Percentiles rank a stretch among this genome's conserved stretches.
Evolutionary conservation across 176 grass and related monocot genomes (phyloP).

Genomic region (Hordeum marinum): DNA sequence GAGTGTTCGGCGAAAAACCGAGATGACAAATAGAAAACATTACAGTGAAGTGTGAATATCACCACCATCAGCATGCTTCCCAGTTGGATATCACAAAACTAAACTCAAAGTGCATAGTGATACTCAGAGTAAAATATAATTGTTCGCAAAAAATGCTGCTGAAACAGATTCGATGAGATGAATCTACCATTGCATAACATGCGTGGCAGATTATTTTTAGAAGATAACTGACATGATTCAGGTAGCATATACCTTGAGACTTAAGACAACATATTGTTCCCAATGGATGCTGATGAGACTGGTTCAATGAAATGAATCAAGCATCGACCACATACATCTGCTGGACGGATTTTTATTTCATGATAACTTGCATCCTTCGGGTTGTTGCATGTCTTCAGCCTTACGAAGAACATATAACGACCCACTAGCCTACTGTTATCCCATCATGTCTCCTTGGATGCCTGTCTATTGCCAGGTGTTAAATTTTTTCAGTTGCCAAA

Average conservation of each 20-base stretch:
- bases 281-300: slow-evolving; percentile 21
- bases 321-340: slow-evolving; percentile 1
- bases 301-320: slow-evolving; percentile 24
- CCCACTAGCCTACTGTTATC: slow-evolving; percentile 21
- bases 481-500: slow-evolving; percentile 46
- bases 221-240: background rate
- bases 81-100: background rate
- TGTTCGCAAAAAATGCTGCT: slow-evolving; percentile 11
- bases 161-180: slow-evolving; percentile 14
- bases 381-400: slow-evolving; percentile 20
- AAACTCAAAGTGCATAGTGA: slow-evolving; percentile 1
- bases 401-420: slow-evolving; percentile 23
- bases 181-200: background rate
- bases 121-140: slow-evolving; percentile 7
- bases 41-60: background rate
- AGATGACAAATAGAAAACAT: background rate
- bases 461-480: slow-evolving; percentile 49
- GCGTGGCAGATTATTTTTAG: background rate
- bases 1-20: background rate
- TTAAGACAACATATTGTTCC: background rate
- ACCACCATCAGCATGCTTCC: slow-evolving; percentile 10
- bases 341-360: slow-evolving; percentile 5
- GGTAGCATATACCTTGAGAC: background rate
- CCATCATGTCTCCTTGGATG: slow-evolving; percentile 56
- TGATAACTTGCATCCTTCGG: slow-evolving; percentile 32